Base-by-base conservation (phyloP, 768 basidiomycete genomes). In the Dentipellis fragilis region DNA sequence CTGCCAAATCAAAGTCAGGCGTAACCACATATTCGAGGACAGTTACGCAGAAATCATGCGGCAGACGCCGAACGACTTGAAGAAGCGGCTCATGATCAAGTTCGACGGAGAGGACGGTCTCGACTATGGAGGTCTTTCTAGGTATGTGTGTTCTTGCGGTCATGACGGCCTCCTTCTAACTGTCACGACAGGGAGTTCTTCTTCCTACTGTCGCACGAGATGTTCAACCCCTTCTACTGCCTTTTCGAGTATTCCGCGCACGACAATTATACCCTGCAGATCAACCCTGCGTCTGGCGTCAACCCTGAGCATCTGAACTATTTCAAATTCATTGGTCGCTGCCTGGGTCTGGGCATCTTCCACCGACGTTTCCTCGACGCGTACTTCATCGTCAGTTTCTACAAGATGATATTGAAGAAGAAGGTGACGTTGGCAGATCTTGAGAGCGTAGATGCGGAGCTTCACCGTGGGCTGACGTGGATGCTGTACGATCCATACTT, bases 151-250 rank as follows among this genome's bases (percentile, higher is more conserved):
- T 35, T 22, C 29, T 29, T 17, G 21, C 21, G 40, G 21, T 49
- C 4, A 29, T 42, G 53, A 22, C 35, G 35, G n/a, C 34, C 21
- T 35, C 45, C 14, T 45, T 1, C 9, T 35, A 38, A 55, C 65
- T 46, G 35, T 45, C 58, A 17, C 21, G 57, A 46, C 71, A 95
- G 94, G 76, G 96, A 99, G 73, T 99, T 98, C 79, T 99, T 99
- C 80, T 99, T 98, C 88, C 75, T 99, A 56, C 80, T 99, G 49
- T 98, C 95, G 36, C 96, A 99, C 69, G 96, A 98, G 72, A 98
- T 99, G 96, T 98, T 99, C 79, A 96, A 98, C 71, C 96, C 96
- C 21, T 98, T 99, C 80, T 98, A 99, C 73, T 98, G 96, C 70
- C 77, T 99, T 10, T 99, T 99, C 73, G 96, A 99, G 73, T 99